Evolutionary conservation across 1,284 basidiomycete species (phyloP).

Genomic region (Apiotrichum sp.): DNA sequence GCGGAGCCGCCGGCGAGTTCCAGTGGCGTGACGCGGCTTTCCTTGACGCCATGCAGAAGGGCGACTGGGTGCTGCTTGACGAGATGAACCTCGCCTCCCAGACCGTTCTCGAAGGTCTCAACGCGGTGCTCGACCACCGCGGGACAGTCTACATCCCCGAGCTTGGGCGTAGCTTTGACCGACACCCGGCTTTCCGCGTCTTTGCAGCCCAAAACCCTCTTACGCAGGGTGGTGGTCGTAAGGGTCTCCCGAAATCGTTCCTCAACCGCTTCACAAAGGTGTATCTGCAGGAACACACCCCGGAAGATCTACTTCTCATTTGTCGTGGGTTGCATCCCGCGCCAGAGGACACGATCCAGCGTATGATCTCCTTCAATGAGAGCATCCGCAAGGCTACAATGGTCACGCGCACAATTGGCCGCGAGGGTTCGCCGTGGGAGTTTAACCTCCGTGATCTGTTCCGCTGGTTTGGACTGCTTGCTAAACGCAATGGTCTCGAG

Average conservation of each 20-base stretch:
- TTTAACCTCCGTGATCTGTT: slow-evolving; percentile 96
- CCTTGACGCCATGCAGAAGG: slow-evolving; percentile 81
- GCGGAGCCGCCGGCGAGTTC: slow-evolving; percentile 85
- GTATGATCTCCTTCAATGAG: slow-evolving; percentile 82
- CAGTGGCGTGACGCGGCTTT: slow-evolving; percentile 98
- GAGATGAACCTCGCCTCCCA: slow-evolving; percentile 98
- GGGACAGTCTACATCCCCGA: slow-evolving; percentile 95
- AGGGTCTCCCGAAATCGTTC: slow-evolving; percentile 95
- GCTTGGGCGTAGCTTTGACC: slow-evolving; percentile 77
- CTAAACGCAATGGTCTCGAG: slow-evolving; percentile 55
- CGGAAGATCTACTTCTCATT: slow-evolving; percentile 72
- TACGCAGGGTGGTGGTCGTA: slow-evolving; percentile 92
- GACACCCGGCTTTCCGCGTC: slow-evolving; percentile 88
- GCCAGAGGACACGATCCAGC: slow-evolving; percentile 55
- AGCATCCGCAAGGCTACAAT: slow-evolving; percentile 66
- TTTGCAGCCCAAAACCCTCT: slow-evolving; percentile 98
- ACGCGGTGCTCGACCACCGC: slow-evolving; percentile 93
- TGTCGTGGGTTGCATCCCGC: slow-evolving; percentile 69
- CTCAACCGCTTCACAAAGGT: slow-evolving; percentile 98
- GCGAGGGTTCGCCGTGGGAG: slow-evolving; percentile 91
- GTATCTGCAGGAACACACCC: slow-evolving; percentile 79
- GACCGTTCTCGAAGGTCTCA: slow-evolving; percentile 93
- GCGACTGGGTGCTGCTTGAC: slow-evolving; percentile 94
- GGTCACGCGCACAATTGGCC: slow-evolving; percentile 63
- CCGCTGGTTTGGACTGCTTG: slow-evolving; percentile 64